Evolutionary conservation across 148 eudicot genomes (phyloP).

Genomic region (Fagopyrum homotropicum): DNA sequence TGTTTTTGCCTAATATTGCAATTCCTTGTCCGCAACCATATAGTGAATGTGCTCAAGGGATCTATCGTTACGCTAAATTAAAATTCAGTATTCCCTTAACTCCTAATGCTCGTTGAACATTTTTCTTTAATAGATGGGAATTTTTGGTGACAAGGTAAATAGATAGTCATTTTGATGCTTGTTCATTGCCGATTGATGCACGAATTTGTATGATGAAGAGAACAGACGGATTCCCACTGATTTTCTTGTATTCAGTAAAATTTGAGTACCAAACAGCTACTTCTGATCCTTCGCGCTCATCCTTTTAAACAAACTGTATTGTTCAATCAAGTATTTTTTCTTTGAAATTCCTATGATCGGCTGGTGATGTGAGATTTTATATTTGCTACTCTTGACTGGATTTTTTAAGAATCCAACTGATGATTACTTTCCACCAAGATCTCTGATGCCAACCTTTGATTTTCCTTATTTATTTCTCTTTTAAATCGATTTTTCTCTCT

Average conservation of each 20-base stretch:
- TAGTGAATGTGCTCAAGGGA: not conserved
- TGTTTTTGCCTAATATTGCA: constrained; percentile 5
- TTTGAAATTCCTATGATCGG: not conserved
- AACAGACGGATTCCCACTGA: constrained; percentile 16
- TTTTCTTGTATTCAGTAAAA: constrained; percentile 1
- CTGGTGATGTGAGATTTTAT: not conserved
- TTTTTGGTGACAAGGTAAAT: constrained; percentile 13
- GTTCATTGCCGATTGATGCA: not conserved
- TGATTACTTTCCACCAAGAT: constrained; percentile 6
- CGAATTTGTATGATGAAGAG: constrained; percentile 5
- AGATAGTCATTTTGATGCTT: not conserved
- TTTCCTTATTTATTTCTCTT: too few species aligned
- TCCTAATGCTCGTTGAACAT: not conserved
- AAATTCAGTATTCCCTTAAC: not conserved
- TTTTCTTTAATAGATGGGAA: not conserved
- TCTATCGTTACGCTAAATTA: constrained; percentile 3
- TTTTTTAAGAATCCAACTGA: not conserved
- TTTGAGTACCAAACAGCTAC: constrained; percentile 11
- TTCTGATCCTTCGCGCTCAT: constrained; percentile 12
- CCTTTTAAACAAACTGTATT: not conserved
- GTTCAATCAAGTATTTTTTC: not conserved
- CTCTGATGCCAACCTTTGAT: not conserved
- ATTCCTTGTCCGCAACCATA: not conserved
- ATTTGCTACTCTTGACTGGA: constrained; percentile 11
- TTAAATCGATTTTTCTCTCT: not conserved